Evolutionary conservation across 106 monocot genomes (phyloP).

Genomic region (Apostasia shenzhenica): DNA sequence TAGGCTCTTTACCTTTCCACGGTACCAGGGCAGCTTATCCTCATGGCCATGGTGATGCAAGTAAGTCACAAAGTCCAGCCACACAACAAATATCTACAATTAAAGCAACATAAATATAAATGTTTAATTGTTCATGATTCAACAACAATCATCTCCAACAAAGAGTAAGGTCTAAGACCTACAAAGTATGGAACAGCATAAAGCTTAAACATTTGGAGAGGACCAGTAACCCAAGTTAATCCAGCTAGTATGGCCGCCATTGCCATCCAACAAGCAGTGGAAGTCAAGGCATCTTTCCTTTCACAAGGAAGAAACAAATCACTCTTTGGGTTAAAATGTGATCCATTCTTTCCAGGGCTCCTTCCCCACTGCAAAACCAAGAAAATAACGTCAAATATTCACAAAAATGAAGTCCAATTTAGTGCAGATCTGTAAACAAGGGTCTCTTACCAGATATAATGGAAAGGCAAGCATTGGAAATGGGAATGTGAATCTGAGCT

Average conservation of each 20-base stretch:
- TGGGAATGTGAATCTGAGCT: slow-evolving; percentile 51
- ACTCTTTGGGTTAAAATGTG: slow-evolving; percentile 62
- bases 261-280: slow-evolving; percentile 53
- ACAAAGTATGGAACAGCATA: slow-evolving; percentile 54
- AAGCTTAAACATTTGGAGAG: slow-evolving; percentile 52
- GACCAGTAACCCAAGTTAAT: slow-evolving; percentile 40
- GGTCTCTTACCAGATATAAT: slow-evolving; percentile 52
- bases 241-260: slow-evolving; percentile 46
- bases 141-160: not conserved
- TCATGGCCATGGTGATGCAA: slow-evolving; percentile 91
- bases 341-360: slow-evolving; percentile 74
- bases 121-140: not conserved
- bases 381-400: not conserved
- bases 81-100: slow-evolving; percentile 65
- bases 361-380: slow-evolving; percentile 36
- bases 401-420: not conserved
- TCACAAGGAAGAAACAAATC: slow-evolving; percentile 61
- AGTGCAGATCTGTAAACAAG: not conserved
- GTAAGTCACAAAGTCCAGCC: slow-evolving; percentile 93
- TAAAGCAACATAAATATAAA: not conserved
- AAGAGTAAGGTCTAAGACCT: not conserved
- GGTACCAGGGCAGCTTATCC: slow-evolving; percentile 89
- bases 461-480: slow-evolving; percentile 82
- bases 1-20: slow-evolving; percentile 55
- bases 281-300: slow-evolving; percentile 56